These are phyloP conservation scores for Teratosphaeria viscida DNA, from an alignment of 2,329 filamentous ascomycete species.

Conservation along the genomic window DNA sequence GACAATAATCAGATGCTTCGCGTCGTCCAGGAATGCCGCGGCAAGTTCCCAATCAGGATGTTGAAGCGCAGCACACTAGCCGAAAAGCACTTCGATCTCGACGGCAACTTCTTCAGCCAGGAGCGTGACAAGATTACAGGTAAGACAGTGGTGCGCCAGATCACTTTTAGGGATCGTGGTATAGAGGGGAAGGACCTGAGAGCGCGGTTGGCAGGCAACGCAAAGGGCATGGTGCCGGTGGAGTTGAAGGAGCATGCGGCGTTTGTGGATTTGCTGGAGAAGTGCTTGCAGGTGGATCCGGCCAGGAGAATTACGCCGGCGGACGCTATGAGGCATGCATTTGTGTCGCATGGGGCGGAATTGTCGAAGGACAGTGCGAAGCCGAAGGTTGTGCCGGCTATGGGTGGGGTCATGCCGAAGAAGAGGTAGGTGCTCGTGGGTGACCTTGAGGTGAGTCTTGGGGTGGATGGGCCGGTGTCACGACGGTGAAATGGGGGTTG, in stretches of 20 bases:
- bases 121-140: constrained; percentile 82
- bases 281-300: constrained; percentile 79
- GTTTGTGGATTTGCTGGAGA: constrained; percentile 80
- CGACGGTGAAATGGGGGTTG: too few species aligned
- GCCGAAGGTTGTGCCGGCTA: constrained; percentile 10
- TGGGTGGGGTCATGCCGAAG: constrained; percentile 1
- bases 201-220: constrained; percentile 57
- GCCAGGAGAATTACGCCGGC: constrained; percentile 81
- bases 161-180: constrained; percentile 57
- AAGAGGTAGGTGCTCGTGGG: not conserved
- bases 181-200: constrained; percentile 59
- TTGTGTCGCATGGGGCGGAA: constrained; percentile 43
- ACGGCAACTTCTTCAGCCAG: constrained; percentile 71
- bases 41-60: constrained; percentile 81
- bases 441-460: too few species aligned
- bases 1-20: constrained; percentile 99
- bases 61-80: constrained; percentile 72
- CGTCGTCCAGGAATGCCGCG: constrained; percentile 89
- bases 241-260: constrained; percentile 69
- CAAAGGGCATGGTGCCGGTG: constrained; percentile 60
- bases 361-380: not conserved
- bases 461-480: too few species aligned
- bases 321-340: constrained; percentile 82
- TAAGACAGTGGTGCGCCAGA: constrained; percentile 60
- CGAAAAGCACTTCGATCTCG: constrained; percentile 69